phyloP scores from a whole-genome alignment of 148 eudicot species.

The Mesembryanthemum crystallinum region DNA sequence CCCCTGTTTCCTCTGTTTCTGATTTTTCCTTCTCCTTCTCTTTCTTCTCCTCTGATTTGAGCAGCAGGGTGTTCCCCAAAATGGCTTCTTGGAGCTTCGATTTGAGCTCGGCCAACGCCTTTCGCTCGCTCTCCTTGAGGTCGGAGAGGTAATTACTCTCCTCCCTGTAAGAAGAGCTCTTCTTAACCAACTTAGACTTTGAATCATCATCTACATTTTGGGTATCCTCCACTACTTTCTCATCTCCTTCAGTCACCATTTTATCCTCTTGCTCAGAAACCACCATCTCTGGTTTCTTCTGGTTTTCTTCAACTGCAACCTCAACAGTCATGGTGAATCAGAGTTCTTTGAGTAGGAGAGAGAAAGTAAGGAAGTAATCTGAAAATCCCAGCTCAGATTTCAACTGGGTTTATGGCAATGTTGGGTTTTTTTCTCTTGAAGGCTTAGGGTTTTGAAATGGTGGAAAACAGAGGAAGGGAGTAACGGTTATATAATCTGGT shows the following conservation, averaged over 20 bases:
- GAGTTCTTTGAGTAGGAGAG: background rate
- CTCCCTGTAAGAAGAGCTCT: slow-evolving; percentile 56
- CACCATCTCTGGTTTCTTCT: slow-evolving; percentile 22
- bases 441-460: slow-evolving; percentile 9
- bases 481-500: slow-evolving; percentile 37
- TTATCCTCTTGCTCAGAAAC: slow-evolving; percentile 21
- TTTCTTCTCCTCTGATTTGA: slow-evolving; percentile 23
- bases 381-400: slow-evolving; percentile 3
- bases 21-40: slow-evolving; percentile 13
- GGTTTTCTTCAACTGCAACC: slow-evolving; percentile 32
- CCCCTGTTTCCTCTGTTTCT: slow-evolving; percentile 3
- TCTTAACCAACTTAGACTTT: slow-evolving; percentile 29
- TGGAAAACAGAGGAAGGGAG: background rate
- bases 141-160: slow-evolving; percentile 60
- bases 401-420: background rate
- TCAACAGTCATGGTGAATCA: slow-evolving; percentile 35
- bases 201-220: slow-evolving; percentile 20
- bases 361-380: background rate
- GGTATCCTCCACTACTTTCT: slow-evolving; percentile 13
- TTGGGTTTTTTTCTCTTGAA: background rate
- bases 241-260: slow-evolving; percentile 15
- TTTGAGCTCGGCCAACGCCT: slow-evolving; percentile 51
- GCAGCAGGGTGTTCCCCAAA: slow-evolving; percentile 29
- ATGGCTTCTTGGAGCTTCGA: slow-evolving; percentile 52
- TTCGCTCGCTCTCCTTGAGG: slow-evolving; percentile 50